Percentiles rank a stretch among this genome's conserved stretches.
These are phyloP conservation scores for Pugionium cornutum DNA, from an alignment of 345 rosid genomes.

Conservation along the genomic window DNA sequence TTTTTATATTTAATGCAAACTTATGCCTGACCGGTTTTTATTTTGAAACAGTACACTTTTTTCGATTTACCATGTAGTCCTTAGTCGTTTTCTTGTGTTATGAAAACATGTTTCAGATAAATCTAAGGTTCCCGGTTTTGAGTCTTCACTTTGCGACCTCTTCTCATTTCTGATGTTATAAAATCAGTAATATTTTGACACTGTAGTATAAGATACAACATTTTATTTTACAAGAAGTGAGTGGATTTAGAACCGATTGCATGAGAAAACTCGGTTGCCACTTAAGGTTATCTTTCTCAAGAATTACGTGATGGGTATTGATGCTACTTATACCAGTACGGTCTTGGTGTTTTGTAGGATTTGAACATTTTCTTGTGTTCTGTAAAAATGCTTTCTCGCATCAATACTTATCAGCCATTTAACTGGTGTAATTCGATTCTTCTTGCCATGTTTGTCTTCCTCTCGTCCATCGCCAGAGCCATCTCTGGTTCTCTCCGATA, in stretches of 20 bases:
- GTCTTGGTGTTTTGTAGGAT: background rate
- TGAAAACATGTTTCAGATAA: conserved; percentile 23
- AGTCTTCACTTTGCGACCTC: too few relatives aligned
- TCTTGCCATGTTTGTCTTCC: background rate
- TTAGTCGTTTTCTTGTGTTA: conserved; percentile 24
- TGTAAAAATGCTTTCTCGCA: background rate
- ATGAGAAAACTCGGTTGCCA: background rate
- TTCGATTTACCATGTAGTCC: conserved; percentile 14
- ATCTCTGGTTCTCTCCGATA: conserved; percentile 28
- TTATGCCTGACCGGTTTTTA: conserved; percentile 28
- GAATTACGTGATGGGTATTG: too few relatives aligned
- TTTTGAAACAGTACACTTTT: conserved; percentile 14
- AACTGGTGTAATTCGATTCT: background rate
- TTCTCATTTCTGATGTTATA: too few relatives aligned
- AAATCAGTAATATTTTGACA: too few relatives aligned
- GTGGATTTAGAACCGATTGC: background rate
- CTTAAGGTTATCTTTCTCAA: too few relatives aligned
- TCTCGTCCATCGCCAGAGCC: conserved; percentile 18
- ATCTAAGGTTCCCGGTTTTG: background rate
- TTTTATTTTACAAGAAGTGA: too few relatives aligned
- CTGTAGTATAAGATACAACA: too few relatives aligned
- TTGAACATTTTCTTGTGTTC: background rate
- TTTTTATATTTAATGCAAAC: conserved; percentile 31
- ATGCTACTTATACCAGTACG: too few relatives aligned
- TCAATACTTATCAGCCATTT: background rate